Conservation (phyloP, 2,329 filamentous ascomycete genomes). For the Sarocladium kiliense region DNA sequence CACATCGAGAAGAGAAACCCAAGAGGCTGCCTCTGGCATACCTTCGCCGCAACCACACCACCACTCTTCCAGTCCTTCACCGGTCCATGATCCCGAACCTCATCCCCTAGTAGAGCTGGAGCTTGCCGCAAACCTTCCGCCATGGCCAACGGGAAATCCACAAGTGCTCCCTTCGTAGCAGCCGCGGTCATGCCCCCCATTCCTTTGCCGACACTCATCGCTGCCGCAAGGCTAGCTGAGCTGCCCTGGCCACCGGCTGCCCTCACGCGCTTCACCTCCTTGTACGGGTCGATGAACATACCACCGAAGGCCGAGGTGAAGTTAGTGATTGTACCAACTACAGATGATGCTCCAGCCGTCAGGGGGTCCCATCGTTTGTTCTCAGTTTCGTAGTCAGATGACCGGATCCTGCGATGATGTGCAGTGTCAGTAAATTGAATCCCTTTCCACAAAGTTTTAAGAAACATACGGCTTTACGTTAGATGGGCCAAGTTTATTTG, state of each 20-base stretch:
- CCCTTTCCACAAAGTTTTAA: too few relatives aligned
- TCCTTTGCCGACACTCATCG: neutral
- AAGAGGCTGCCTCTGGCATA: neutral
- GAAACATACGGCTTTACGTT: conserved; percentile 33
- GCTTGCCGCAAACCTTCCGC: conserved; percentile 8
- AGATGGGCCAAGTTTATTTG: conserved; percentile 18
- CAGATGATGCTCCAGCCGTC: conserved; percentile 18
- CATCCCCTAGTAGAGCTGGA: conserved; percentile 5
- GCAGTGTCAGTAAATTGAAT: neutral
- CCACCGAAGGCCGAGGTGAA: neutral
- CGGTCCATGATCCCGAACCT: conserved; percentile 3
- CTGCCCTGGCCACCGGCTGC: neutral
- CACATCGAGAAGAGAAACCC: neutral
- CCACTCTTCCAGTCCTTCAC: conserved; percentile 11
- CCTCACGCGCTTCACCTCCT: neutral
- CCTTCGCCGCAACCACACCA: conserved; percentile 3
- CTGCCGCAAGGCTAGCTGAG: neutral
- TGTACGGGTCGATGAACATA: neutral
- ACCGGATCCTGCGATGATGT: neutral
- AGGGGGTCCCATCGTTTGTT: conserved; percentile 28
- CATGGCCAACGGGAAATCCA: conserved; percentile 10
- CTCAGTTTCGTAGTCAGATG: conserved; percentile 22
- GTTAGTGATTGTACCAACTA: conserved; percentile 10
- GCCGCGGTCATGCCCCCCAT: neutral
- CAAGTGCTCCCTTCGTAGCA: neutral